Percentiles rank a stretch among this genome's conserved stretches.
Conservation (phyloP, 495 filamentous ascomycete genomes). For the Neurospora sp. region DNA sequence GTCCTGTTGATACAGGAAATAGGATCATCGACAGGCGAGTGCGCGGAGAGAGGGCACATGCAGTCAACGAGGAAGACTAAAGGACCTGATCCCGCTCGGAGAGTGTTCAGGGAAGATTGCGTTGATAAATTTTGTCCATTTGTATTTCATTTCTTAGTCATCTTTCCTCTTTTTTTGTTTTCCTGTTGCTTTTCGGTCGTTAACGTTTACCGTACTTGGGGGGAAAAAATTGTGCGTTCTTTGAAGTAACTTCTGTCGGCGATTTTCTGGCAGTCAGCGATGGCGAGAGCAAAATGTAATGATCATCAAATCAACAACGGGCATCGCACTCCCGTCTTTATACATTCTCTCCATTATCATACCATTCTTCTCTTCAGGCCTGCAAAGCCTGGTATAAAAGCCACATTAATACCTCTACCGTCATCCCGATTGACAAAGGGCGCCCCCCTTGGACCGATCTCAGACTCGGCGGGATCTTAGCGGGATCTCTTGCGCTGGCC, state of each 20-base stretch:
- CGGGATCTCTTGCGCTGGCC: not conserved
- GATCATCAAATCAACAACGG: not conserved
- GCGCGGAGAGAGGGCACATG: not conserved
- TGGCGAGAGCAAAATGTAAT: not conserved
- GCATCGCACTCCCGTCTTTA: not conserved
- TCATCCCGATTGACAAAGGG: not conserved
- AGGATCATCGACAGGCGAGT: not conserved
- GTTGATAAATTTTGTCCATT: not conserved
- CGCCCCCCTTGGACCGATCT: not conserved
- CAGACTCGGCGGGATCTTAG: not conserved
- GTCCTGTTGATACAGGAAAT: not conserved
- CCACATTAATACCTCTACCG: not conserved
- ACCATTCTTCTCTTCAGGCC: not conserved
- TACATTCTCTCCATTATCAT: not conserved
- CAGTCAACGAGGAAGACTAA: too few species aligned
- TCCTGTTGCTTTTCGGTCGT: too few species aligned
- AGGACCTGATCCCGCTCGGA: too few species aligned
- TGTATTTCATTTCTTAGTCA: too few species aligned
- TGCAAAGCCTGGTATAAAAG: not conserved
- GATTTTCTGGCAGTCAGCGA: not conserved
- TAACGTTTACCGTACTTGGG: too few species aligned
- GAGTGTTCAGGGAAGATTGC: too few species aligned
- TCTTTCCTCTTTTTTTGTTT: too few species aligned
- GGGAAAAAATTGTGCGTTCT: too few species aligned
- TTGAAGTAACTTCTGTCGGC: too few species aligned